Conservation (phyloP, 1,284 basidiomycete species). For the Apiotrichum laibachii region DNA sequence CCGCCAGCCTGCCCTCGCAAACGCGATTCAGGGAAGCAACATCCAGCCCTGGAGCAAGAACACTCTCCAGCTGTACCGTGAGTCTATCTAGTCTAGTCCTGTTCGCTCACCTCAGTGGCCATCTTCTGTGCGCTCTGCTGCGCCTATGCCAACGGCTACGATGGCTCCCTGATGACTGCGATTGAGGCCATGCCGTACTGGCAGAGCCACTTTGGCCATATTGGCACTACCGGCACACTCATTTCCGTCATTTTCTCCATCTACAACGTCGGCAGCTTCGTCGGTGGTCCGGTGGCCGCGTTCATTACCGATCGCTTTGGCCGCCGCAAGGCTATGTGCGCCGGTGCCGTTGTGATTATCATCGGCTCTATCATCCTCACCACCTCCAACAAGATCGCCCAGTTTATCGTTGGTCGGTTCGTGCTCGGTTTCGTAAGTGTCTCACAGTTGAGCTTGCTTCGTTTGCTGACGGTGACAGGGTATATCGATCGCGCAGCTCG, state of each 20-base stretch:
- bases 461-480: too few relatives aligned
- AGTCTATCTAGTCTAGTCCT: not conserved
- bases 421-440: conserved; percentile 57
- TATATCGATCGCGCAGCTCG: conserved; percentile 52
- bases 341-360: conserved; percentile 53
- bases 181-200: conserved; percentile 2
- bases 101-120: not conserved
- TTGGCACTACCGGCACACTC: not conserved
- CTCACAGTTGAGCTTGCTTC: too few relatives aligned
- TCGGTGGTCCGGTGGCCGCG: conserved; percentile 9
- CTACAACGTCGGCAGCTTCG: conserved; percentile 1
- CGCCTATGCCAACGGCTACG: conserved; percentile 10
- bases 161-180: conserved; percentile 5
- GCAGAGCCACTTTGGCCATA: not conserved
- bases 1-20: not conserved
- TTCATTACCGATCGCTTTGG: conserved; percentile 53
- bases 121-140: conserved; percentile 2
- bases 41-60: not conserved
- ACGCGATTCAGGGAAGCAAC: not conserved
- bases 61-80: not conserved
- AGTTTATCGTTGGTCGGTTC: conserved; percentile 55
- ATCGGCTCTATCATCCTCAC: conserved; percentile 44
- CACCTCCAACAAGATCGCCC: conserved; percentile 27
- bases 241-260: not conserved
- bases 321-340: conserved; percentile 58